Evolutionary conservation across 441 rosid genomes (phyloP).

Genomic region (Mallotus repandus): DNA sequence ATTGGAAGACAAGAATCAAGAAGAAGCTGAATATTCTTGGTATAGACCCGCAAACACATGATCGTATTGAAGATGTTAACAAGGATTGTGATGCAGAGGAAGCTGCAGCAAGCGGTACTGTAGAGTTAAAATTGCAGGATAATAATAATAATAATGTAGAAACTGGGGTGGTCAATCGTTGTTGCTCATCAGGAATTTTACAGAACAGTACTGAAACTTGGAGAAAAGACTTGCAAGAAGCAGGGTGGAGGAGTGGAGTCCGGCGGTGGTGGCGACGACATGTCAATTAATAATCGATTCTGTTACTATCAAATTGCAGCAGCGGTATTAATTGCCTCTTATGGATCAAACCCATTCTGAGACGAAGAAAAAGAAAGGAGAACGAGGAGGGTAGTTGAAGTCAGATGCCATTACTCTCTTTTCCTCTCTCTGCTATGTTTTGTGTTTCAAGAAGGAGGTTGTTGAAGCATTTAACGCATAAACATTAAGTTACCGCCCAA

Average conservation of each 20-base stretch:
- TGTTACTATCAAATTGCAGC: background rate
- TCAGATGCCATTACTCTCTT: no score
- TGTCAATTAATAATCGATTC: constrained; percentile 4
- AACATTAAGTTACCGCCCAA: no score
- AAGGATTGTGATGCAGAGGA: constrained; percentile 1
- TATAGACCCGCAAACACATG: background rate
- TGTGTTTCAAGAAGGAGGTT: no score
- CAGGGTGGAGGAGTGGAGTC: no score
- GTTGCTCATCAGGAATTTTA: background rate
- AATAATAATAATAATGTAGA: constrained; percentile 2
- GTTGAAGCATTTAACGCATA: no score
- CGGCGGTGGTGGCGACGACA: constrained; percentile 27
- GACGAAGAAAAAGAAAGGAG: background rate
- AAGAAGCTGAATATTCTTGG: constrained; percentile 21
- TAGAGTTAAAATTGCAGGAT: background rate
- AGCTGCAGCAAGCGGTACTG: background rate
- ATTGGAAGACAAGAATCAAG: constrained; percentile 27
- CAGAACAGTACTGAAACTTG: background rate
- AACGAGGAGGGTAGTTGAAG: no score
- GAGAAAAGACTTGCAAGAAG: constrained; percentile 8
- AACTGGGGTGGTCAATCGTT: background rate
- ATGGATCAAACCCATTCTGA: background rate
- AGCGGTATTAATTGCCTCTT: background rate
- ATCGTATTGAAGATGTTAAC: background rate
- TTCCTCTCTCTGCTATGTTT: no score